A percentile compares a stretch with the other conserved stretches of the same genome.
These are phyloP conservation scores for Nannizzia gypsea DNA, from an alignment of 2,329 filamentous ascomycete genomes.

Conservation along the genomic window DNA sequence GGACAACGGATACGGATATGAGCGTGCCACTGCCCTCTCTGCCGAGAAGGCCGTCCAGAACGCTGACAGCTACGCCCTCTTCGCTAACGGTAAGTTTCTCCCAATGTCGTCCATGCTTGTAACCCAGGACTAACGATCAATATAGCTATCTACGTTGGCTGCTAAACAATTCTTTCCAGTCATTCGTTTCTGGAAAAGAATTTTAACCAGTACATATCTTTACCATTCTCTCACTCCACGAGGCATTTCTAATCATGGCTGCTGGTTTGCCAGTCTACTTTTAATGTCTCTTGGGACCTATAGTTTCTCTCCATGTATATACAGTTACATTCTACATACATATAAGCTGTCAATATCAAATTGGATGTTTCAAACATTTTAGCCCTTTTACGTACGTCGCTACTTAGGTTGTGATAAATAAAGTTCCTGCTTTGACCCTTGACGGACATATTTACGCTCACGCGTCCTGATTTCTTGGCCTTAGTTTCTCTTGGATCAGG, in stretches of 20 bases:
- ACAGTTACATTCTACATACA: not conserved
- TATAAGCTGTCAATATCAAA: not conserved
- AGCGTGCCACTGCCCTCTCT: constrained; percentile 36
- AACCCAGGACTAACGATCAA: not conserved
- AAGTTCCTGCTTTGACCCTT: no score
- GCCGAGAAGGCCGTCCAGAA: constrained; percentile 46
- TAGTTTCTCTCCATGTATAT: not conserved
- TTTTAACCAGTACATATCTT: not conserved
- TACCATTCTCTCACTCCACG: not conserved
- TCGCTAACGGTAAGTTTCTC: constrained; percentile 36
- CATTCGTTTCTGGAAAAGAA: not conserved
- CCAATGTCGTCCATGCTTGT: not conserved
- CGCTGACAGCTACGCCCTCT: constrained; percentile 51
- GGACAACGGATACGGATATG: constrained; percentile 50
- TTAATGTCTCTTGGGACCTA: not conserved
- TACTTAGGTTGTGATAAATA: not conserved
- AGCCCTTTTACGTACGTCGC: not conserved
- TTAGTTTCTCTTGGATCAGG: no score
- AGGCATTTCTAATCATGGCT: not conserved
- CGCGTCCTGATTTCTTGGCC: no score
- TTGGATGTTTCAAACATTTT: not conserved
- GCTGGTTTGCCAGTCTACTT: not conserved
- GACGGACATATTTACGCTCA: no score
- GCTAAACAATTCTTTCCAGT: not conserved
- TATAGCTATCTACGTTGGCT: constrained; percentile 7